Percentiles rank a stretch among this genome's conserved stretches.
phyloP scores from a whole-genome alignment of 768 basidiomycete species.

The Rhodocollybia butyracea region DNA sequence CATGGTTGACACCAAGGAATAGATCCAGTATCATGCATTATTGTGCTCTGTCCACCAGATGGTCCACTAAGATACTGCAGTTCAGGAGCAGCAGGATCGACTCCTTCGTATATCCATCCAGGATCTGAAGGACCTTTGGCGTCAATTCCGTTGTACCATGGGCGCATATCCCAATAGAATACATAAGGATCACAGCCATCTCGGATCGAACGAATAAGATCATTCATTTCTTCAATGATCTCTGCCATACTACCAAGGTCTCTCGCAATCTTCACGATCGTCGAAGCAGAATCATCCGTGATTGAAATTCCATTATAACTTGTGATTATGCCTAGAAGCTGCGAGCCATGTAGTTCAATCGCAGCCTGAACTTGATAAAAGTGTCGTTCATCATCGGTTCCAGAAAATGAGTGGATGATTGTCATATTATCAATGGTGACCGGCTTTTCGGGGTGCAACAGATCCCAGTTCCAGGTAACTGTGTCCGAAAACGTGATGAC shows the following conservation, averaged over 20 bases:
- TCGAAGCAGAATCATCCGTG: conserved; percentile 54
- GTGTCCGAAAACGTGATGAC: conserved; percentile 95
- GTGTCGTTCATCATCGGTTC: conserved; percentile 75
- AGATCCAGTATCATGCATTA: conserved; percentile 85
- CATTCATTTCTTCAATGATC: conserved; percentile 72
- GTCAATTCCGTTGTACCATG: conserved; percentile 89
- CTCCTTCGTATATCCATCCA: conserved; percentile 79
- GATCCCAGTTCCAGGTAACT: conserved; percentile 89
- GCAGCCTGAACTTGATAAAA: conserved; percentile 86
- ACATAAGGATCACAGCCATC: conserved; percentile 75
- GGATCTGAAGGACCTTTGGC: conserved; percentile 47
- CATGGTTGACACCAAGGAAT: conserved; percentile 89
- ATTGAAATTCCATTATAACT: conserved; percentile 79
- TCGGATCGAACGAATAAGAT: conserved; percentile 66
- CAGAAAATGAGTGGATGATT: conserved; percentile 75
- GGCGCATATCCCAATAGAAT: conserved; percentile 88
- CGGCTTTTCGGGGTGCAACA: conserved; percentile 53
- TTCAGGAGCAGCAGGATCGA: conserved; percentile 41
- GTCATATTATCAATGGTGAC: conserved; percentile 72
- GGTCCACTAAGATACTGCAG: conserved; percentile 78
- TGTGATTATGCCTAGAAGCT: conserved; percentile 84
- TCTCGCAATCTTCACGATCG: conserved; percentile 64
- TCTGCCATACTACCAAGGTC: conserved; percentile 67
- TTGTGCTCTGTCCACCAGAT: conserved; percentile 90
- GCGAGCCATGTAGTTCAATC: conserved; percentile 83